Evolutionary conservation across 2,329 filamentous ascomycete species (phyloP).

Genomic region (Colletotrichum sojae): DNA sequence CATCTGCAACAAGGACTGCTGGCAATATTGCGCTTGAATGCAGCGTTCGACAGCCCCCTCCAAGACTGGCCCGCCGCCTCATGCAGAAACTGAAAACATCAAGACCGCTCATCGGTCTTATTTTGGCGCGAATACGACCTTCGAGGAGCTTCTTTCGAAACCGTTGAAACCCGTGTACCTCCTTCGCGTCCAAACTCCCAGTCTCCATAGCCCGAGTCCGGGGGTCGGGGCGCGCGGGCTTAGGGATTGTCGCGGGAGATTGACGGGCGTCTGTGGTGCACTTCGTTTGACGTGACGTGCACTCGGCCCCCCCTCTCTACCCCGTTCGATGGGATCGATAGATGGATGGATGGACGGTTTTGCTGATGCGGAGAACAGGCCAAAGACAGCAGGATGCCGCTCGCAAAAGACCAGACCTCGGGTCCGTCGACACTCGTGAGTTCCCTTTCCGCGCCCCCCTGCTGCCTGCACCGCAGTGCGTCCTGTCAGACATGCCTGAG

Average conservation of each 20-base stretch:
- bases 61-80: background rate
- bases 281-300: constrained; percentile 26
- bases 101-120: background rate
- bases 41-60: background rate
- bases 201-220: background rate
- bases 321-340: constrained; percentile 9
- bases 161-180: constrained; percentile 33
- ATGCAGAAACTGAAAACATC: constrained; percentile 17
- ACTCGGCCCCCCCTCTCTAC: background rate
- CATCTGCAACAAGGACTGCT: constrained; percentile 4
- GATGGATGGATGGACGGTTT: background rate
- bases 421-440: background rate
- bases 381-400: background rate
- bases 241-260: constrained; percentile 33
- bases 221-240: background rate
- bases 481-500: constrained; percentile 11
- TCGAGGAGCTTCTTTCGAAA: constrained; percentile 36
- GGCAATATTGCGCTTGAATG: constrained; percentile 17
- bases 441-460: background rate
- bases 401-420: background rate
- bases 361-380: constrained; percentile 24
- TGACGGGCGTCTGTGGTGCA: constrained; percentile 31
- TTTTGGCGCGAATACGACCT: constrained; percentile 16
- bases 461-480: background rate
- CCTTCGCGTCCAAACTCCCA: constrained; percentile 4